Conservation (phyloP, 805 yeast species). For the Yamadazyma nakazawae region DNA sequence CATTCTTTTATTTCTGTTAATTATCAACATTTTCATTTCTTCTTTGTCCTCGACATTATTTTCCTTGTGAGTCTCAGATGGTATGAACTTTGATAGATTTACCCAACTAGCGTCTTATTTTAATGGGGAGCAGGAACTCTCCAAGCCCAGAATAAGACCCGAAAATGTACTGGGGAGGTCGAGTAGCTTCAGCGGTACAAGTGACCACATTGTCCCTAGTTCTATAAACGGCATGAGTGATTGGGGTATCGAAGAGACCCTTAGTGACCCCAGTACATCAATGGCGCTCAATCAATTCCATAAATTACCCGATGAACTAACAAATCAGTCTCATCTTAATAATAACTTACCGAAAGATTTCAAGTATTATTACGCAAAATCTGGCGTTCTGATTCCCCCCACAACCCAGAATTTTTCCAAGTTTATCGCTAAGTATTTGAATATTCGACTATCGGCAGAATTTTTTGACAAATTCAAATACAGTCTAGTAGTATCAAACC, state of each 20-base stretch:
- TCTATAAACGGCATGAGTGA: slow-evolving; percentile 21
- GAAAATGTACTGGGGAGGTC: not conserved
- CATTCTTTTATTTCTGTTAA: too few relatives aligned
- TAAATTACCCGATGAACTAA: not conserved
- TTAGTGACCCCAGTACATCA: slow-evolving; percentile 2
- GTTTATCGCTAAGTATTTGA: slow-evolving; percentile 28
- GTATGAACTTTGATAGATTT: slow-evolving; percentile 27
- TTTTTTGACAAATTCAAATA: slow-evolving; percentile 44
- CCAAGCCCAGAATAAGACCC: not conserved
- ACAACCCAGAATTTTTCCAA: slow-evolving; percentile 21
- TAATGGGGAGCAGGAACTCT: slow-evolving; percentile 4
- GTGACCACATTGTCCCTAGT: slow-evolving; percentile 4
- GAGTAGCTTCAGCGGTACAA: not conserved
- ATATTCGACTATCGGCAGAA: slow-evolving; percentile 8
- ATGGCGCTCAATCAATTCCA: not conserved
- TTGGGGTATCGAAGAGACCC: slow-evolving; percentile 35
- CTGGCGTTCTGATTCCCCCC: slow-evolving; percentile 14
- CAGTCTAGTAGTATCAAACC: slow-evolving; percentile 33
- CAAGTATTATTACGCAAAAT: slow-evolving; percentile 5
- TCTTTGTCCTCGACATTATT: not conserved
- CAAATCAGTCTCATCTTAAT: not conserved
- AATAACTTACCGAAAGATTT: not conserved
- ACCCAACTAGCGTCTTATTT: slow-evolving; percentile 26
- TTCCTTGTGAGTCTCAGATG: not conserved
- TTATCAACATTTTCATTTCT: not conserved